Evolutionary conservation across 768 basidiomycete genomes (phyloP).

Genomic region (Mycena kentingensis): DNA sequence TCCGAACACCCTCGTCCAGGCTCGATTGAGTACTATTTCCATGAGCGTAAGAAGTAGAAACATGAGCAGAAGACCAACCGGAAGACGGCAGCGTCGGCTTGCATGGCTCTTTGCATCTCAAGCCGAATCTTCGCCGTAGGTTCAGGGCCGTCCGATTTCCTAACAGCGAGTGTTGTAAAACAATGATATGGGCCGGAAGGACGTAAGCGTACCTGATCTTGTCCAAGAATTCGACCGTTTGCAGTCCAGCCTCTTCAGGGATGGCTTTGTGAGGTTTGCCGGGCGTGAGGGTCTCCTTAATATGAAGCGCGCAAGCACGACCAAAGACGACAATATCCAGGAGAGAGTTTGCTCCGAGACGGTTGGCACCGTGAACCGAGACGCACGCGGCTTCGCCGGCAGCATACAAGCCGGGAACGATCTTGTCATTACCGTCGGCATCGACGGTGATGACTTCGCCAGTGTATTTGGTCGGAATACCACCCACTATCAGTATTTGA

Average conservation of each 20-base stretch:
- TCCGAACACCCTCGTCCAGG: conserved; percentile 90
- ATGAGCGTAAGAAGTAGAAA: conserved; percentile 3
- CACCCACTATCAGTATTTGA: conserved; percentile 71
- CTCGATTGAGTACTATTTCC: conserved; percentile 72
- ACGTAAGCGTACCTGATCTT: conserved; percentile 61
- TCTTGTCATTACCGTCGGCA: conserved; percentile 85
- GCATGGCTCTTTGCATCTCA: conserved; percentile 99
- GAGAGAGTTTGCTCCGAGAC: conserved; percentile 98
- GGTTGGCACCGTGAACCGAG: conserved; percentile 98
- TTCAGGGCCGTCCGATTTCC: conserved; percentile 78
- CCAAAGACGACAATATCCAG: conserved; percentile 99
- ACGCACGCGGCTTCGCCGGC: conserved; percentile 99
- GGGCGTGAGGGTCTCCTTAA: conserved; percentile 85
- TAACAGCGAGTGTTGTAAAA: conserved; percentile 27
- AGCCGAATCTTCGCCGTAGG: conserved; percentile 89
- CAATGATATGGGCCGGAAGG: neutral
- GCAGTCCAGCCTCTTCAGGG: conserved; percentile 80
- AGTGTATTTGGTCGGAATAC: conserved; percentile 98
- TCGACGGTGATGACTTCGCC: conserved; percentile 93
- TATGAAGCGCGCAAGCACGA: conserved; percentile 98
- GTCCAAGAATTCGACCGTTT: conserved; percentile 87
- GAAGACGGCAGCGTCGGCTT: conserved; percentile 97
- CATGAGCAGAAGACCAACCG: conserved; percentile 44
- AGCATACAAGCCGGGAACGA: conserved; percentile 96
- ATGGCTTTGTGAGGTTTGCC: conserved; percentile 91